Conservation (phyloP, 352 stramenopile genomes). For the Pythium rhizo-oryzae region DNA sequence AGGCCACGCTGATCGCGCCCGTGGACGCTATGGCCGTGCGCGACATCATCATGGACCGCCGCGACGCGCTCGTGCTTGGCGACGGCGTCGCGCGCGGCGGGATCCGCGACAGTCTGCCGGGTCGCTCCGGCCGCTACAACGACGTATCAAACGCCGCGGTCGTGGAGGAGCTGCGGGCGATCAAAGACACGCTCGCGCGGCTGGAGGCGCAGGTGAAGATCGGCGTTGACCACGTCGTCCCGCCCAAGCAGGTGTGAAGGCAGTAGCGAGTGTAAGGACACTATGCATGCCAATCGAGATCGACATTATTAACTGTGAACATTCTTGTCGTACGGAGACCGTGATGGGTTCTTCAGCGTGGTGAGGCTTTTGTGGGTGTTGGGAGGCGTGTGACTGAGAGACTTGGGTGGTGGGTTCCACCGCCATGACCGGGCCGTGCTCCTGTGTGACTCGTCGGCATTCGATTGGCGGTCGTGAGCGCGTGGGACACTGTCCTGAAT, state of each 20-base stretch:
- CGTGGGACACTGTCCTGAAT: background rate
- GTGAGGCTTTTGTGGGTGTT: too few species aligned
- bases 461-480: background rate
- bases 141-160: background rate
- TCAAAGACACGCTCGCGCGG: constrained; percentile 23
- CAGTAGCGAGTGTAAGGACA: too few species aligned
- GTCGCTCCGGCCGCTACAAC: background rate
- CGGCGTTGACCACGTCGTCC: constrained; percentile 20
- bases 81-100: background rate
- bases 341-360: too few species aligned
- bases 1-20: constrained; percentile 35
- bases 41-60: constrained; percentile 44
- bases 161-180: constrained; percentile 23
- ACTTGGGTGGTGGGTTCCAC: background rate
- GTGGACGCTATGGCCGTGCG: constrained; percentile 37
- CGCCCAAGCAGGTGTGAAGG: background rate
- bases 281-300: too few species aligned
- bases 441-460: background rate
- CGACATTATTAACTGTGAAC: too few species aligned
- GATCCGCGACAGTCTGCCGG: too few species aligned
- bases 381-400: background rate
- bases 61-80: constrained; percentile 40
- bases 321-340: too few species aligned
- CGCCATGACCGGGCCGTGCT: background rate
- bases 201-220: constrained; percentile 26